Conservation (phyloP, 495 filamentous ascomycete genomes). For the Aspergillus egyptiacus region DNA sequence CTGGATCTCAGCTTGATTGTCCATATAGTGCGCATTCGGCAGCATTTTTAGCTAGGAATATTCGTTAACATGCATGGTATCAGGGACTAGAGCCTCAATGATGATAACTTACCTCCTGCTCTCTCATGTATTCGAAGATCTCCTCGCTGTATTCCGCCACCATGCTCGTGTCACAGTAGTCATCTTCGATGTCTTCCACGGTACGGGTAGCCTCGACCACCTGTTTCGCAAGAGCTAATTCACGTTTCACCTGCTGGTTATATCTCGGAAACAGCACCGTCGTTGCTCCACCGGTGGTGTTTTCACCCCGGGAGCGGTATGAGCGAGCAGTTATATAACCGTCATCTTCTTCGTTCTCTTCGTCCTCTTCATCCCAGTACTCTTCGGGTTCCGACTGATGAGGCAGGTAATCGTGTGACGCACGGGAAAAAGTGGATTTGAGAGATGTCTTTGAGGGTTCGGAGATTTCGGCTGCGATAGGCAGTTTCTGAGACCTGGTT, state of each 20-base stretch:
- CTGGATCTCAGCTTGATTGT: constrained; percentile 90
- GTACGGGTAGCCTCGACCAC: constrained; percentile 58
- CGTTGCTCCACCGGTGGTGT: constrained; percentile 68
- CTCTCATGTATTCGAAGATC: constrained; percentile 86
- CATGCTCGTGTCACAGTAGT: constrained; percentile 93
- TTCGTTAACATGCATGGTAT: constrained; percentile 21
- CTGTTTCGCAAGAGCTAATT: constrained; percentile 63
- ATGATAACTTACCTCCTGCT: constrained; percentile 69
- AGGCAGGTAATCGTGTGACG: constrained; percentile 17
- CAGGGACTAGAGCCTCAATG: too few relatives aligned
- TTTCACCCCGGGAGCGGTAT: constrained; percentile 66
- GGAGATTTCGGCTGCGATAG: constrained; percentile 12
- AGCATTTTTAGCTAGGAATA: constrained; percentile 61
- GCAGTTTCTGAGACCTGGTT: constrained; percentile 14
- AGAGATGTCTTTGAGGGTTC: constrained; percentile 2
- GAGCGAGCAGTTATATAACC: constrained; percentile 75
- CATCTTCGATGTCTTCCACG: constrained; percentile 70
- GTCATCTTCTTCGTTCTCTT: constrained; percentile 75
- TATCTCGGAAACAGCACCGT: constrained; percentile 67
- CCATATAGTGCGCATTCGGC: constrained; percentile 91
- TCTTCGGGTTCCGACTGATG: constrained; percentile 57
- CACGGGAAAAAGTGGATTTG: constrained; percentile 13
- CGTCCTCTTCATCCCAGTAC: constrained; percentile 72
- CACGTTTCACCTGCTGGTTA: constrained; percentile 53
- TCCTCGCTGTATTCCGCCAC: constrained; percentile 94